A percentile compares a stretch with the other conserved stretches of the same genome.
phyloP scores from a whole-genome alignment of 2,329 filamentous ascomycete genomes.

The Chrysoporthe cubensis region DNA sequence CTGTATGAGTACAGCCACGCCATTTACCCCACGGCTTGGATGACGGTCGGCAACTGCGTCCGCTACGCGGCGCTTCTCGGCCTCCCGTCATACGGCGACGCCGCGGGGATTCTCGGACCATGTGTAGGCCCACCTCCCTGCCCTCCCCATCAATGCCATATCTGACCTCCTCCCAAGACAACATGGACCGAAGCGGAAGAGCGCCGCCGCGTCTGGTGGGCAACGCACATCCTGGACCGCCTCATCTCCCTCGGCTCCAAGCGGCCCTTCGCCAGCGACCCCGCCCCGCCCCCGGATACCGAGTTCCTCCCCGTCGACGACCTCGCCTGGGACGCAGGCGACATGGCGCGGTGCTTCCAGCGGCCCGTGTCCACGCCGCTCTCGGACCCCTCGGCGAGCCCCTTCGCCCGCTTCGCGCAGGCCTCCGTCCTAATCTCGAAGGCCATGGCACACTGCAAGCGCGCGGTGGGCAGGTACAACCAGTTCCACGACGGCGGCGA shows the following conservation, averaged over 20 bases:
- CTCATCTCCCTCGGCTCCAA: slow-evolving; percentile 37
- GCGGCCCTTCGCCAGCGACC: slow-evolving; percentile 31
- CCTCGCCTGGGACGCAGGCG: slow-evolving; percentile 45
- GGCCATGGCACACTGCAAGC: slow-evolving; percentile 39
- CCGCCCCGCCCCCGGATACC: slow-evolving; percentile 29
- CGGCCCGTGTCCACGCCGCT: slow-evolving; percentile 45
- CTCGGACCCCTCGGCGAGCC: slow-evolving; percentile 45
- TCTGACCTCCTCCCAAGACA: slow-evolving; percentile 32
- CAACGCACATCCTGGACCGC: slow-evolving; percentile 50
- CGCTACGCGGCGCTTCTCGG: slow-evolving; percentile 52
- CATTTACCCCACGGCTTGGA: slow-evolving; percentile 55
- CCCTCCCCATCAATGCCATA: slow-evolving; percentile 31
- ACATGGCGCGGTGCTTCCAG: slow-evolving; percentile 37
- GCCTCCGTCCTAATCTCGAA: slow-evolving; percentile 40
- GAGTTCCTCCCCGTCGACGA: slow-evolving; percentile 44
- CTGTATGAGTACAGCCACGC: slow-evolving; percentile 53
- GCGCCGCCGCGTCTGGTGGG: slow-evolving; percentile 52
- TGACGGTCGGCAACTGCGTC: slow-evolving; percentile 49
- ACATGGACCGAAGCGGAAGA: slow-evolving; percentile 55
- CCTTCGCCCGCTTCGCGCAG: slow-evolving; percentile 56
- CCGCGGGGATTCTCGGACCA: slow-evolving; percentile 42
- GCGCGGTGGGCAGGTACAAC: slow-evolving; percentile 23
- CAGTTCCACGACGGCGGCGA: no score
- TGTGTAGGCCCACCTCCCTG: slow-evolving; percentile 19
- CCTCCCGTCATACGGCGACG: slow-evolving; percentile 42